Evolutionary conservation across 352 stramenopile genomes (phyloP), one percentile per base, ranked within the genome.

Genomic region (Phytophthora pluvialis): DNA sequence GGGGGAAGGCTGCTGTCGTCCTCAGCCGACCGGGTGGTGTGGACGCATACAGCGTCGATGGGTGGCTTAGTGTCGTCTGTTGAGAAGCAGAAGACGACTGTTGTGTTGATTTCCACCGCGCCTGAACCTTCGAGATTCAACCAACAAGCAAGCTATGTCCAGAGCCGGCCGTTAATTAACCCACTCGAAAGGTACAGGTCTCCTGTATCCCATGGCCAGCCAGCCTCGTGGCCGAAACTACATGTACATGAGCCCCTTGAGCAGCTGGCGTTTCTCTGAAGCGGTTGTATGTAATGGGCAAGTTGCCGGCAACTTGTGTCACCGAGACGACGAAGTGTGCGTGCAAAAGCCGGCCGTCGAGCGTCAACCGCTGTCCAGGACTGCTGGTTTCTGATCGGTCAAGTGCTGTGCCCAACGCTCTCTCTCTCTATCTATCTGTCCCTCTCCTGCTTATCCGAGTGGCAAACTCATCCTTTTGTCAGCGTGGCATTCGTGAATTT

Each of bases 391-490:
- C 48, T 54, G 54, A 54, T 50, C 52, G 35, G 32, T 31, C 40
- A 29, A 40, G 29, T 43, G 42, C 44, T 65, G 60, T 59, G 60
- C 60, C 51, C 60, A 64, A 64, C 60, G 32, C 58, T 60, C 58
- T 66, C 21, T 21, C 21, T 21, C 21, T 21, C 21, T 21, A 1
- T 21, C 58, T 60, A 38, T 35, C 44, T 55, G 52, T 55, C 52
- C 60, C 60, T 42, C 53, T 67, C 51, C 32, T 61, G 58, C 60
- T 68, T 56, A 68, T 68, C 50, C 60, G 7, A 29, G 21, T 25
- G n/a, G 55, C 18, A 38, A 29, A 49, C 35, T 44, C 40, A 53
- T 62, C 42, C 42, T 33, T 26, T 18, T 60, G 40, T 44, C 35
- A 68, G 29, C 51, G 11, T 62, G 16, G 21, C 52, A 69, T 39